Evolutionary conservation across 176 grass and related monocot genomes (phyloP), one percentile per base, ranked within the genome.

Genomic region (Chloris gayana): DNA sequence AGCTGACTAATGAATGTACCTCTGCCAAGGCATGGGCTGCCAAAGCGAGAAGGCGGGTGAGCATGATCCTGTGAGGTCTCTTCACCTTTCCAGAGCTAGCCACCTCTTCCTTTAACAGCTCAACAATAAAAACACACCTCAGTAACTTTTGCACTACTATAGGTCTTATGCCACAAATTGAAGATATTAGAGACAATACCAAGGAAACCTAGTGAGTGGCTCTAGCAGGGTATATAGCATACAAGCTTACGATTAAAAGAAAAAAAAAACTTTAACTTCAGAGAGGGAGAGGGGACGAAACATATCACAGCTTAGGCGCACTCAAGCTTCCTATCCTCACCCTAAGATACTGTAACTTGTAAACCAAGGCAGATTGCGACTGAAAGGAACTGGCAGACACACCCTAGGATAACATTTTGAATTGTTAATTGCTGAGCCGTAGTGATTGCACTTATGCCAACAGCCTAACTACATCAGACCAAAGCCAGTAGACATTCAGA

Each of bases 1-100:
- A 70, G 60, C 54, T 73, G 31, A 33, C 57, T 32, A 74, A 38
- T 47, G 67, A 85, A 84, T 42, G 33, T 93, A 98, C 95, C 90
- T 98, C 92, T 73, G 95, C 95, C 72, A 98, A 93, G 8, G 90
- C 90, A 89, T 98, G 92, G 27, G 90, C 83, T n/a, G 92, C 90
- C 75, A 98, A 87, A 68, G 84, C 75, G 26, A 92, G 92, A 67
- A 98, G 30, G 30, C 73, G 86, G 18, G 86, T 89, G 50, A 98
- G 88, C 95, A 98, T 95, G 34, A 98, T 84, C 46, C 66, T 77
- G 38, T 87, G 86, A 77, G 62, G 41, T 33, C 31, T 87, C 70
- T 84, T 89, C 10, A 56, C 69, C 67, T 83, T 95, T 53, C 58
- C 57, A 79, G 68, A 47, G 9, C 30, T 63, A 67, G 39, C 45